Conservation (phyloP, 164 flowering plant species). For the Santalum album region DNA sequence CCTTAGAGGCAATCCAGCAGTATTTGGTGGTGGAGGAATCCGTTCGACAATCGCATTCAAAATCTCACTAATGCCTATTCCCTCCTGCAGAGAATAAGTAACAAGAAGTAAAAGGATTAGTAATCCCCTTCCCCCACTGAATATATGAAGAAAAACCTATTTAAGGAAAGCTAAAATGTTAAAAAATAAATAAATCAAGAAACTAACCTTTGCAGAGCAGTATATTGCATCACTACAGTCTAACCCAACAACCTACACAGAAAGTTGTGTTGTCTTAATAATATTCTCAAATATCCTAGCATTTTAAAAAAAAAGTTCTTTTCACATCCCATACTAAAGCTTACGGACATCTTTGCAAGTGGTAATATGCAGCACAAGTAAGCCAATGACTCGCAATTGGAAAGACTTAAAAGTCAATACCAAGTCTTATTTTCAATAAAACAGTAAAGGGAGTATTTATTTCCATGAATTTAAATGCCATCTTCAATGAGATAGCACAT, state of each 20-base stretch:
- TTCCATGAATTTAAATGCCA: no score
- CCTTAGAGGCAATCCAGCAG: conserved; percentile 66
- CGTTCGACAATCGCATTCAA: conserved; percentile 71
- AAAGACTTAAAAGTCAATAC: no score
- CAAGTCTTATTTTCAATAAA: no score
- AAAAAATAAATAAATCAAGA: not conserved
- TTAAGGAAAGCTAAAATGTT: not conserved
- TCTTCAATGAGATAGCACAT: no score
- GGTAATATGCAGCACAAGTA: no score
- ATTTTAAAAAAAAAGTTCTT: no score
- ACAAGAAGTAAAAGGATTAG: not conserved
- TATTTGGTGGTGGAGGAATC: conserved; percentile 72
- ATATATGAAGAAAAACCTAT: not conserved
- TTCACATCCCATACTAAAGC: no score
- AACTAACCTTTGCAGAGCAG: conserved; percentile 92
- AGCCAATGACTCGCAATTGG: no score
- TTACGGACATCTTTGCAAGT: no score
- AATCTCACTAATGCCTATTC: conserved; percentile 82
- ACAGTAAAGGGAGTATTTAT: no score
- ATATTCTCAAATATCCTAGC: no score
- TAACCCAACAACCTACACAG: conserved; percentile 68
- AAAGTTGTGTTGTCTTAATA: not conserved
- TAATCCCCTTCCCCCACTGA: not conserved
- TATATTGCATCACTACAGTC: conserved; percentile 81
- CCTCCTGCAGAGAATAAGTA: conserved; percentile 54